phyloP scores from a whole-genome alignment of 352 stramenopile species.

The Phytopythium ostracodes region DNA sequence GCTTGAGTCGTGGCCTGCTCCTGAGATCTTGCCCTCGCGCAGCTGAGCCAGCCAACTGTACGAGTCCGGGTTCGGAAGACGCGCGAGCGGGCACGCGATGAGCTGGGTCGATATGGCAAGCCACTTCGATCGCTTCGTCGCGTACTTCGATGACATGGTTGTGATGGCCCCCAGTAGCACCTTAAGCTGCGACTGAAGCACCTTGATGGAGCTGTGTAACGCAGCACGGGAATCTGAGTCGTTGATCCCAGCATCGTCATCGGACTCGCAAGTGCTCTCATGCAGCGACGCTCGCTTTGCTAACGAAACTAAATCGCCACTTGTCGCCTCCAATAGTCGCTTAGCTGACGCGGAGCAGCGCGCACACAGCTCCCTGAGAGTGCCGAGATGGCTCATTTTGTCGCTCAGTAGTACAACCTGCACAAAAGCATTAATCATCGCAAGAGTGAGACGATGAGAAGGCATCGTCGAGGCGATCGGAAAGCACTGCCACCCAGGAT shows the following conservation, averaged over 20 bases:
- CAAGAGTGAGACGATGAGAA: not conserved
- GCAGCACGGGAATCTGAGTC: conserved; percentile 17
- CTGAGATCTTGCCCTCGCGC: conserved; percentile 74
- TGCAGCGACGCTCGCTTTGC: not conserved
- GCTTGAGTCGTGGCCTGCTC: conserved; percentile 52
- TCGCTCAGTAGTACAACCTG: conserved; percentile 46
- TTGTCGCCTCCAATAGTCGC: conserved; percentile 16
- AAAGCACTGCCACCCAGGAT: not conserved
- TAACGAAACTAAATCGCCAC: not conserved
- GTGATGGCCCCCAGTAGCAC: not conserved
- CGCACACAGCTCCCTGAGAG: conserved; percentile 43
- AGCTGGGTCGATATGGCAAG: conserved; percentile 68
- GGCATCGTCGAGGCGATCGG: not conserved
- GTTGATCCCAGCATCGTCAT: conserved; percentile 15
- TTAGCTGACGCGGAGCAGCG: conserved; percentile 34
- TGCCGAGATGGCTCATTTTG: conserved; percentile 52
- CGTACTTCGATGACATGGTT: conserved; percentile 6
- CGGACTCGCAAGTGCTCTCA: conserved; percentile 7
- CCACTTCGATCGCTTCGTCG: conserved; percentile 37
- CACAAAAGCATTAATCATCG: not conserved
- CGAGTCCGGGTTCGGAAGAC: conserved; percentile 44
- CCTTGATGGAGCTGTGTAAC: not conserved
- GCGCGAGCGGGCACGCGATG: conserved; percentile 47
- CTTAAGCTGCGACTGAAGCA: not conserved
- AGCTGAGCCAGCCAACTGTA: conserved; percentile 78